These are phyloP conservation scores for Penicillium thymicola DNA, from an alignment of 2,329 filamentous ascomycete species.

Conservation along the genomic window DNA sequence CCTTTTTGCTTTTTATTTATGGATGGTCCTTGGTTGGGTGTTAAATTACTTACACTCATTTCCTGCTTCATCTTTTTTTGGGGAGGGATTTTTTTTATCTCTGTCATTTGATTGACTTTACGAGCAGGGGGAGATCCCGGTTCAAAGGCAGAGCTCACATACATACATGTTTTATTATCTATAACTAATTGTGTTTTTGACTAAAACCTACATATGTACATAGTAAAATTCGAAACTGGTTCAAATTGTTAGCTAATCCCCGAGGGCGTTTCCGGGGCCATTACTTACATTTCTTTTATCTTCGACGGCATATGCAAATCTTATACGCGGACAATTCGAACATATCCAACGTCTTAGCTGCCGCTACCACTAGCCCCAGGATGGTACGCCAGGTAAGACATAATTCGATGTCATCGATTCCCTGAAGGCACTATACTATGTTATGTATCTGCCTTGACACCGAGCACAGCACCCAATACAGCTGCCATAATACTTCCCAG, in stretches of 20 bases:
- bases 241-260: not conserved
- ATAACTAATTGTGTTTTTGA: not conserved
- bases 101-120: not conserved
- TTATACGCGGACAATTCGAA: constrained; percentile 33
- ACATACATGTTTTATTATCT: too few relatives aligned
- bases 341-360: constrained; percentile 25
- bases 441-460: too few relatives aligned
- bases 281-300: constrained; percentile 50
- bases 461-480: not conserved
- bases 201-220: not conserved
- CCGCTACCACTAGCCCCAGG: constrained; percentile 43
- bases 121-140: not conserved
- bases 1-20: not conserved
- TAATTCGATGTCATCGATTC: constrained; percentile 44
- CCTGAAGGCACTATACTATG: not conserved
- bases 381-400: constrained; percentile 40
- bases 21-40: too few relatives aligned
- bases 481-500: not conserved
- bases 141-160: not conserved
- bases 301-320: constrained; percentile 41
- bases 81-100: not conserved
- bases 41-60: too few relatives aligned
- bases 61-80: not conserved
- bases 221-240: not conserved
- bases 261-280: too few relatives aligned